phyloP scores from a whole-genome alignment of 148 eudicot species.

The Limonium bicolor region DNA sequence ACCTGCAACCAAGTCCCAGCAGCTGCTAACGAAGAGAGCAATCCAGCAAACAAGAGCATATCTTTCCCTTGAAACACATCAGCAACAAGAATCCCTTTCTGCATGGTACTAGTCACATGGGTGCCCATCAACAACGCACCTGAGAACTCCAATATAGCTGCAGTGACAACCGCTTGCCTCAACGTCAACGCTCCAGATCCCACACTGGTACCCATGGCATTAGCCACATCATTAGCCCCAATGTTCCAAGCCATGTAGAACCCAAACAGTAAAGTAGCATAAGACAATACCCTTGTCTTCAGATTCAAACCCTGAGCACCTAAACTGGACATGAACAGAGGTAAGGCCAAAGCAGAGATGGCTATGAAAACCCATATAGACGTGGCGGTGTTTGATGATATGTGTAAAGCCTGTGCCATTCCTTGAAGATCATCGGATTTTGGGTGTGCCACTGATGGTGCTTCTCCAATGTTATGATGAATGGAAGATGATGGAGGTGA shows the following conservation, averaged over 20 bases:
- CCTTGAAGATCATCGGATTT: conserved; percentile 30
- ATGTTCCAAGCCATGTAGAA: conserved; percentile 98
- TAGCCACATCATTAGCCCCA: conserved; percentile 94
- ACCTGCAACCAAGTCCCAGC: conserved; percentile 99
- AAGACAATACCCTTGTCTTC: conserved; percentile 54
- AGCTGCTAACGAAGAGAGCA: conserved; percentile 66
- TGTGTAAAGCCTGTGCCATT: conserved; percentile 75
- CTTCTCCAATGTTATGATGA: conserved; percentile 2
- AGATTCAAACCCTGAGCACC: conserved; percentile 41
- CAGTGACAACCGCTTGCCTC: conserved; percentile 71
- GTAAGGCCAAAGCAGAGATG: conserved; percentile 54
- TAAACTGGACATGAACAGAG: conserved; percentile 61
- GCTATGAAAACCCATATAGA: conserved; percentile 74
- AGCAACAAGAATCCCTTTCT: conserved; percentile 90
- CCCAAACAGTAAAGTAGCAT: conserved; percentile 57
- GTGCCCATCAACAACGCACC: conserved; percentile 86
- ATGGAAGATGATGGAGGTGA: too few relatives aligned
- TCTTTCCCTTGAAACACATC: conserved; percentile 85
- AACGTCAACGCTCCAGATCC: conserved; percentile 85
- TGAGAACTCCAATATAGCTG: conserved; percentile 78
- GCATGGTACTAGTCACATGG: conserved; percentile 91
- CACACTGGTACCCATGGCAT: conserved; percentile 96
- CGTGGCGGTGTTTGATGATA: conserved; percentile 57
- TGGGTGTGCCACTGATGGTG: conserved; percentile 9
- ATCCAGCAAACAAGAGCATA: conserved; percentile 61